Conservation (phyloP, 306 rosid genomes). For the Leucaena leucocephala region DNA sequence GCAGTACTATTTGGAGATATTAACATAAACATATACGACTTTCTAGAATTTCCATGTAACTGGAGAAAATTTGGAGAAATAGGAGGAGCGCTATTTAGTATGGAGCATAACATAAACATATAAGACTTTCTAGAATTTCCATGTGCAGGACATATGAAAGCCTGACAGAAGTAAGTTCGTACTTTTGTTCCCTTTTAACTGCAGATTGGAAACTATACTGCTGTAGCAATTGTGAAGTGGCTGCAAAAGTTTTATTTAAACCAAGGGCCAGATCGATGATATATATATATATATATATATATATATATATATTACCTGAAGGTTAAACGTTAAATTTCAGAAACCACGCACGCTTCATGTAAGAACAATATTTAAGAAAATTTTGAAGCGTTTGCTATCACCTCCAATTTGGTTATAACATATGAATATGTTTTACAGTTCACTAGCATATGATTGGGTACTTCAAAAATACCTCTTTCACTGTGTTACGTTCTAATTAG, state of each 20-base stretch:
- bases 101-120: not conserved
- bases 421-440: not conserved
- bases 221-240: not conserved
- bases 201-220: not conserved
- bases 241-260: not conserved
- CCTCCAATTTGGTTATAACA: not conserved
- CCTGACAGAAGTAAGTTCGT: not conserved
- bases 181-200: not conserved
- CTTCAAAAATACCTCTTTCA: not conserved
- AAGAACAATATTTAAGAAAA: not conserved
- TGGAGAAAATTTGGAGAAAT: not conserved
- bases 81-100: not conserved
- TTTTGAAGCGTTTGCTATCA: not conserved
- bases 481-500: not conserved
- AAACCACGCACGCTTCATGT: constrained; percentile 7
- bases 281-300: not conserved
- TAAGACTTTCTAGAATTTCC: not conserved
- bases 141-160: not conserved
- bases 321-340: constrained; percentile 19
- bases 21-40: not conserved
- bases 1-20: not conserved
- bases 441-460: not conserved
- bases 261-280: not conserved
- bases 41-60: constrained; percentile 1
- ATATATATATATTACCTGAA: not conserved